Evolutionary conservation across 306 rosid genomes (phyloP).

Genomic region (Cucumis sativus): Cucumber_9930_V3 NC_026660.2:5417501-5418000

Average conservation of each 20-base stretch:
- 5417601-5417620: background rate
- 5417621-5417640: background rate
- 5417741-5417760: slow-evolving; percentile 1
- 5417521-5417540: background rate
- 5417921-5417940: too few relatives aligned
- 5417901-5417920: too few relatives aligned
- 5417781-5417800: slow-evolving; percentile 1
- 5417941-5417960: too few relatives aligned
- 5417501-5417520: background rate
- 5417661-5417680: background rate
- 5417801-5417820: background rate
- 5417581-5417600: background rate
- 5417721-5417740: background rate
- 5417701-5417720: background rate
- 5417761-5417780: background rate
- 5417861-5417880: background rate
- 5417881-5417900: background rate
- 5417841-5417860: background rate
- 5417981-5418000: too few relatives aligned
- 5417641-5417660: background rate
- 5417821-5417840: background rate
- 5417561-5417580: background rate
- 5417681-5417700: background rate
- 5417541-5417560: too few relatives aligned
- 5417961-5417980: too few relatives aligned